phyloP scores from a whole-genome alignment of 768 basidiomycete genomes.

The Dentipellis sp. region DNA sequence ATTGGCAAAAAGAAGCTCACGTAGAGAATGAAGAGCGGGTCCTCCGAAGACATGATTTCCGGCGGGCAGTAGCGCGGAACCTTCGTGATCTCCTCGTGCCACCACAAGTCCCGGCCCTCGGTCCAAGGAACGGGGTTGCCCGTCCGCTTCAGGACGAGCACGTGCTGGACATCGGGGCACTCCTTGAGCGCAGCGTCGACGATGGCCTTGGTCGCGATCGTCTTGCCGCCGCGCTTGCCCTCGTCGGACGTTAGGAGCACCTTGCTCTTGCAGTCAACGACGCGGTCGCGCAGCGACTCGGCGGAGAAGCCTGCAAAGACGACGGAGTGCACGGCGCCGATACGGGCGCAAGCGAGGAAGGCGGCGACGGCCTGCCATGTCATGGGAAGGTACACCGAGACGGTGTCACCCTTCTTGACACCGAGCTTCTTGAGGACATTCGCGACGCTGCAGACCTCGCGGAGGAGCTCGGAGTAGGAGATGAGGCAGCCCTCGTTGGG shows the following conservation, averaged over 20 bases:
- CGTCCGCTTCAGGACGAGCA: constrained; percentile 82
- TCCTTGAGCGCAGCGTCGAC: constrained; percentile 86
- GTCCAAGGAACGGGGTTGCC: constrained; percentile 78
- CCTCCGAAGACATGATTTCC: constrained; percentile 85
- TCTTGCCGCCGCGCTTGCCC: constrained; percentile 87
- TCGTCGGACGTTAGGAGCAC: constrained; percentile 97
- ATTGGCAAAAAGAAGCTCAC: constrained; percentile 37
- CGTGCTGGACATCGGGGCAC: constrained; percentile 81
- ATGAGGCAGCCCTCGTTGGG: constrained; percentile 70
- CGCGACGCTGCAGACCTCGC: constrained; percentile 81
- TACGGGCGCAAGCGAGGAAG: constrained; percentile 95
- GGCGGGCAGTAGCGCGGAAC: constrained; percentile 85
- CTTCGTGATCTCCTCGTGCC: constrained; percentile 85
- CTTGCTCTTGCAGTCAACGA: constrained; percentile 78
- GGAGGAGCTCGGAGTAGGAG: constrained; percentile 77
- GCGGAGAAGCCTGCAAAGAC: constrained; percentile 97
- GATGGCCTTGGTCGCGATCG: constrained; percentile 89
- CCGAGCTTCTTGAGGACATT: constrained; percentile 88
- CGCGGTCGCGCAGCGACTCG: constrained; percentile 88
- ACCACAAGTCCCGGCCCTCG: constrained; percentile 86
- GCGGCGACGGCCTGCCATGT: constrained; percentile 94
- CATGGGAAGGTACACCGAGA: constrained; percentile 91
- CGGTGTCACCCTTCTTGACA: constrained; percentile 91
- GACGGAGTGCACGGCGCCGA: constrained; percentile 95
- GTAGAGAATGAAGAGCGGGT: constrained; percentile 97